Evolutionary conservation across 1,284 basidiomycete species (phyloP).

Genomic region (Megacollybia platyphylla): DNA sequence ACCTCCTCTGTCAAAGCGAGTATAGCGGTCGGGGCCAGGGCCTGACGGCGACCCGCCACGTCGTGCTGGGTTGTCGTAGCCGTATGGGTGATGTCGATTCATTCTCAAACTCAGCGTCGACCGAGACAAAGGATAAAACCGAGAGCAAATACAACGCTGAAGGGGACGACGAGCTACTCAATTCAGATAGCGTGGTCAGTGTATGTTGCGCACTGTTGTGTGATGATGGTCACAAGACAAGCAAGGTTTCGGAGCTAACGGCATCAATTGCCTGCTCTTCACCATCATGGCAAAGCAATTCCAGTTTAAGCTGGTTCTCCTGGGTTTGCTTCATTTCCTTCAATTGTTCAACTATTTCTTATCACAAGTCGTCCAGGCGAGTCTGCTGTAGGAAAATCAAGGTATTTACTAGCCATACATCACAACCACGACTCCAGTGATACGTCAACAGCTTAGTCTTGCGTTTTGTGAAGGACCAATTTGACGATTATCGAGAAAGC

Average conservation of each 20-base stretch:
- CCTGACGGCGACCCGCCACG: slow-evolving; percentile 53
- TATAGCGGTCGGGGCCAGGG: slow-evolving; percentile 60
- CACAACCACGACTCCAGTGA: slow-evolving; percentile 1
- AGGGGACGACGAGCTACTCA: neutral
- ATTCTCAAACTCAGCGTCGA: slow-evolving; percentile 5
- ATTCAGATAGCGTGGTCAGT: neutral
- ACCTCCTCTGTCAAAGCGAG: slow-evolving; percentile 53
- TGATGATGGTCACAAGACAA: slow-evolving; percentile 1
- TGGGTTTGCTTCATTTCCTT: slow-evolving; percentile 40
- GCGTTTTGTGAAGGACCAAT: slow-evolving; percentile 94
- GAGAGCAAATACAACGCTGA: neutral
- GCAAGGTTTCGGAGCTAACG: neutral
- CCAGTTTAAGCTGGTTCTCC: slow-evolving; percentile 85
- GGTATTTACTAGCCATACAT: slow-evolving; percentile 26
- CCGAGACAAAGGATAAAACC: neutral
- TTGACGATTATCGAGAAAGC: slow-evolving; percentile 93
- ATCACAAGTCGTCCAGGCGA: slow-evolving; percentile 48
- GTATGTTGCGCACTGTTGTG: neutral
- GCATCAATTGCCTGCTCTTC: slow-evolving; percentile 6
- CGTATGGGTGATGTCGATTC: slow-evolving; percentile 65
- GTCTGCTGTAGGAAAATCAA: slow-evolving; percentile 95
- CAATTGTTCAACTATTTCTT: slow-evolving; percentile 1
- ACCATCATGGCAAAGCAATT: slow-evolving; percentile 69
- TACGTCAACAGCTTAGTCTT: slow-evolving; percentile 66
- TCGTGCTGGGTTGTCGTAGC: slow-evolving; percentile 43